phyloP scores from a whole-genome alignment of 805 yeast species.

The Monosporozyma aerobia region DNA sequence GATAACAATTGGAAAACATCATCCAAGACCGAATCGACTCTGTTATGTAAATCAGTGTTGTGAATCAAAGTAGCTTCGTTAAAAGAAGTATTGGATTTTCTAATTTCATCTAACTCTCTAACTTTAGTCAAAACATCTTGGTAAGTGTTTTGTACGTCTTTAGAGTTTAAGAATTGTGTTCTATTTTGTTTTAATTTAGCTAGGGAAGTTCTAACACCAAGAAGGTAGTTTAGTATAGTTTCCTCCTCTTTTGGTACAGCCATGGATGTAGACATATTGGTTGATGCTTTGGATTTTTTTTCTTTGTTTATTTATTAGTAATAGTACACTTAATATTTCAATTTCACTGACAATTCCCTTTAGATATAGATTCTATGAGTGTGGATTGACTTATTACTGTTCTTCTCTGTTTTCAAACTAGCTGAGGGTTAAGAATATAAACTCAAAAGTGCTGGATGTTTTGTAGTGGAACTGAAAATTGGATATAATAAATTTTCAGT shows the following conservation, averaged over 20 bases:
- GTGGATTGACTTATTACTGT: background rate
- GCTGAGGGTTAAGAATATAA: background rate
- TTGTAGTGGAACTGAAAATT: background rate
- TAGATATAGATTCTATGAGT: background rate
- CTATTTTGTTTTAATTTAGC: slow-evolving; percentile 53
- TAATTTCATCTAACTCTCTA: slow-evolving; percentile 42
- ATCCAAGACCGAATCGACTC: slow-evolving; percentile 69
- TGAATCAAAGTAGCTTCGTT: slow-evolving; percentile 23
- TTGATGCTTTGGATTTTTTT: background rate
- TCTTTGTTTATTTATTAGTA: background rate
- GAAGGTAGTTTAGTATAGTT: slow-evolving; percentile 33
- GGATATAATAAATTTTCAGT: background rate
- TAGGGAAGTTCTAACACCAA: slow-evolving; percentile 35
- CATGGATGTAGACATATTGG: background rate
- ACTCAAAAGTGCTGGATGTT: background rate
- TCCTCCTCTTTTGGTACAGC: slow-evolving; percentile 32
- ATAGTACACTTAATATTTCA: background rate
- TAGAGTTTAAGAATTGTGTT: slow-evolving; percentile 53
- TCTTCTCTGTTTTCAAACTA: background rate
- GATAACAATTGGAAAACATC: slow-evolving; percentile 85
- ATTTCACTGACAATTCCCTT: background rate
- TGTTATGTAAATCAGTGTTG: slow-evolving; percentile 28
- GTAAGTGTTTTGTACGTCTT: slow-evolving; percentile 55
- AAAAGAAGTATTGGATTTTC: slow-evolving; percentile 34
- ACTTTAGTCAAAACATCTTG: slow-evolving; percentile 46